Conservation (phyloP, 2,329 filamentous ascomycete species). For the Aspergillus latus region DNA sequence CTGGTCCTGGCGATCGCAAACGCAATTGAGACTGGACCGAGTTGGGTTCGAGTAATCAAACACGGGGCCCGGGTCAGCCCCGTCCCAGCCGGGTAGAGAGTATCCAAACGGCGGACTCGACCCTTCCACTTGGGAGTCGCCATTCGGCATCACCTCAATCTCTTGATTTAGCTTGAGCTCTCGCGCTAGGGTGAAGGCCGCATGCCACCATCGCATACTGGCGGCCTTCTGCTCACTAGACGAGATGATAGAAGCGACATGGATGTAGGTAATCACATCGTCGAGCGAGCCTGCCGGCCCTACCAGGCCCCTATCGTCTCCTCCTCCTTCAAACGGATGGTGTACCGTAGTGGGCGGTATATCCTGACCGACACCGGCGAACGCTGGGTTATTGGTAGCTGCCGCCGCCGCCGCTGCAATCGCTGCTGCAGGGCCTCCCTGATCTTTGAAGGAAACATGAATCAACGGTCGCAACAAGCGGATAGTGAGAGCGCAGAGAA, state of each 20-base stretch:
- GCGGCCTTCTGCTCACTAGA: slow-evolving; percentile 93
- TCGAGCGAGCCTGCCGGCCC: slow-evolving; percentile 72
- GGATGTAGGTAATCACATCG: slow-evolving; percentile 88
- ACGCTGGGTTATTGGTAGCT: slow-evolving; percentile 37
- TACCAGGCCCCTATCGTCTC: slow-evolving; percentile 49
- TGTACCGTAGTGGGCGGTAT: slow-evolving; percentile 69
- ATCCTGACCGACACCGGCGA: slow-evolving; percentile 68
- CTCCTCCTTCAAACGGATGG: slow-evolving; percentile 54
- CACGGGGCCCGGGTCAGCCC: slow-evolving; percentile 54
- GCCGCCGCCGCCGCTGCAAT: slow-evolving; percentile 9
- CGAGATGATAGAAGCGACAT: slow-evolving; percentile 86
- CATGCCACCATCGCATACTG: slow-evolving; percentile 95
- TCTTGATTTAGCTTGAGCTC: slow-evolving; percentile 87
- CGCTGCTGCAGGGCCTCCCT: slow-evolving; percentile 43
- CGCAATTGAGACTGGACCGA: slow-evolving; percentile 36
- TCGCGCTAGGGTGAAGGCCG: slow-evolving; percentile 83
- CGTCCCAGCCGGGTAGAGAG: slow-evolving; percentile 32
- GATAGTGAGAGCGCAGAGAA: slow-evolving; percentile 81
- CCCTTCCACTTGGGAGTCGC: slow-evolving; percentile 32
- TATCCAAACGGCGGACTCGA: slow-evolving; percentile 37
- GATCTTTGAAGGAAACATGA: slow-evolving; percentile 63
- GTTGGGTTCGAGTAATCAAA: slow-evolving; percentile 42
- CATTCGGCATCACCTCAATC: slow-evolving; percentile 48
- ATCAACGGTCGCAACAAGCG: slow-evolving; percentile 81
- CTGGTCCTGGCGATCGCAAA: slow-evolving; percentile 32